phyloP scores from a whole-genome alignment of 106 monocot genomes.

The Acorus gramineus region DNA sequence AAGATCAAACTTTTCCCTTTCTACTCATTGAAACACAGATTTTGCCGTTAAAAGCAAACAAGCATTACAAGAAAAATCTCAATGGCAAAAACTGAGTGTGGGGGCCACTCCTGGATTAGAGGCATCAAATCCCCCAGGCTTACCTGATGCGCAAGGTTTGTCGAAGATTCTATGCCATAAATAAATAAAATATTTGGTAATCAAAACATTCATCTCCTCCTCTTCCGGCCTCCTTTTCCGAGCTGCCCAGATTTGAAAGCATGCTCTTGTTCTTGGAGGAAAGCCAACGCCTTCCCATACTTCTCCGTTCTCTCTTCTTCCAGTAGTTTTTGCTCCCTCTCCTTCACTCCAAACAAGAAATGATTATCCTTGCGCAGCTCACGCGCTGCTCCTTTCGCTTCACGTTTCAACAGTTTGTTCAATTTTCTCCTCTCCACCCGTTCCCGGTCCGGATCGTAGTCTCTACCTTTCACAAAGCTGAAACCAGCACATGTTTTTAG shows the following conservation, averaged over 20 bases:
- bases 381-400: constrained; percentile 76
- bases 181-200: no score
- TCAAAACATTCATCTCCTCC: constrained; percentile 30
- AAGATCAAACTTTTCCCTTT: no score
- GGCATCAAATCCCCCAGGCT: no score
- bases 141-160: no score
- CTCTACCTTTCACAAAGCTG: constrained; percentile 91
- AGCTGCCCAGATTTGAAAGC: constrained; percentile 96
- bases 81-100: no score
- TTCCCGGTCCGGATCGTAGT: constrained; percentile 97
- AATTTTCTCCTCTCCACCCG: constrained; percentile 75
- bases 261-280: constrained; percentile 94
- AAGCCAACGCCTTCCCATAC: constrained; percentile 79
- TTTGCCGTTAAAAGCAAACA: no score
- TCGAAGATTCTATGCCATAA: no score
- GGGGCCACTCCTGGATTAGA: no score
- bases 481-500: background rate
- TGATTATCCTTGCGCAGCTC: constrained; percentile 91
- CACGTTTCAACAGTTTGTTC: constrained; percentile 69
- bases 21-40: no score
- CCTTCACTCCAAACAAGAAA: constrained; percentile 57
- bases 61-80: no score
- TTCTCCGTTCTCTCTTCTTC: constrained; percentile 76
- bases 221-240: constrained; percentile 74
- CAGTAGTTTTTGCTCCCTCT: constrained; percentile 32